Conservation (phyloP, 805 yeast genomes). For the Kuraishia borneana region DNA sequence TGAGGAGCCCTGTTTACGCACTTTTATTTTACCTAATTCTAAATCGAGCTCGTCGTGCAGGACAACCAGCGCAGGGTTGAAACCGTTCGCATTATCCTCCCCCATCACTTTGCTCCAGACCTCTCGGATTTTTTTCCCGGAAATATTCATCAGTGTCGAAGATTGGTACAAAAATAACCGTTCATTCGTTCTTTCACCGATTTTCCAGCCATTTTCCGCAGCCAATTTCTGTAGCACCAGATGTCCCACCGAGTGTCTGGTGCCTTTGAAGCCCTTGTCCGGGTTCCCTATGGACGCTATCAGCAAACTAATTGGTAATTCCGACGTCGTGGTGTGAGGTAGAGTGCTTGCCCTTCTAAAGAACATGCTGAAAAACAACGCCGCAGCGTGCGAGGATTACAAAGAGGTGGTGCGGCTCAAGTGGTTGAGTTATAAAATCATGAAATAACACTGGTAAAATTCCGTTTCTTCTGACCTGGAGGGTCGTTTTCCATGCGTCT, state of each 20-base stretch:
- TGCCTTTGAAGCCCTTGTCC: conserved; percentile 41
- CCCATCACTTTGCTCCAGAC: conserved; percentile 30
- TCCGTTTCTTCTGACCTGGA: not conserved
- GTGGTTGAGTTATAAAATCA: too few relatives aligned
- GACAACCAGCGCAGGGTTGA: conserved; percentile 36
- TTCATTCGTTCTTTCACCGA: conserved; percentile 4
- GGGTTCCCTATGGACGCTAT: conserved; percentile 71
- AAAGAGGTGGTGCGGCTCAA: too few relatives aligned
- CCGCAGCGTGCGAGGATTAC: too few relatives aligned
- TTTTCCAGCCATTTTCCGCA: conserved; percentile 9
- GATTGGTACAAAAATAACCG: conserved; percentile 35
- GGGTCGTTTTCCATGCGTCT: not conserved
- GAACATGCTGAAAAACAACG: not conserved
- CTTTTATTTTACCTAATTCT: conserved; percentile 52
- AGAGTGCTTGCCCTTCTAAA: not conserved
- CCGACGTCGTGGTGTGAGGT: not conserved
- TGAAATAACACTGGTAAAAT: not conserved
- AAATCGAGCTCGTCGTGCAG: conserved; percentile 73
- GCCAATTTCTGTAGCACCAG: conserved; percentile 26
- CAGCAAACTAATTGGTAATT: conserved; percentile 14
- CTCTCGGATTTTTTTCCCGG: conserved; percentile 46
- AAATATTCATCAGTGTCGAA: conserved; percentile 57
- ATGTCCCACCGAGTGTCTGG: conserved; percentile 79
- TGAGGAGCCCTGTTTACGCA: conserved; percentile 48
- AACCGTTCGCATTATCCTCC: conserved; percentile 10